A percentile compares a stretch with the other conserved stretches of the same genome.
These are phyloP conservation scores for Metschnikowia bowlesiae DNA, from an alignment of 805 yeast genomes.

Conservation along the genomic window DNA sequence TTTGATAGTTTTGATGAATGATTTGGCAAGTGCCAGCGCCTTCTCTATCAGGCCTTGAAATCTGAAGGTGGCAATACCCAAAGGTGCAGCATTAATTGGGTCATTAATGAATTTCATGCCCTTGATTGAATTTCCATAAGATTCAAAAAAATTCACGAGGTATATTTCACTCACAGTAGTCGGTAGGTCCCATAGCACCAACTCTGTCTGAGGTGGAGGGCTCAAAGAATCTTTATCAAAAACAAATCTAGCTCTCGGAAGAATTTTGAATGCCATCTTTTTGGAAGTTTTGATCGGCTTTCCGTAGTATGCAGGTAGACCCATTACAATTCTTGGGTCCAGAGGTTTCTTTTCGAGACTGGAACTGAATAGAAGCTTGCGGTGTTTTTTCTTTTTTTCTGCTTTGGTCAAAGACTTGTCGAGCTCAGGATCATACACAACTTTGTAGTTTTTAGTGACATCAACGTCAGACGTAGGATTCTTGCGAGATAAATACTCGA, in stretches of 20 bases:
- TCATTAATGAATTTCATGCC: constrained; percentile 60
- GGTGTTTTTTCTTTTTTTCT: constrained; percentile 28
- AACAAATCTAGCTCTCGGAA: constrained; percentile 39
- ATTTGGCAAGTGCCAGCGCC: constrained; percentile 35
- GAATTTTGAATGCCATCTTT: constrained; percentile 39
- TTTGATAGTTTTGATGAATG: constrained; percentile 24
- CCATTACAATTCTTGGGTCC: constrained; percentile 41
- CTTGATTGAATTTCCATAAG: constrained; percentile 57
- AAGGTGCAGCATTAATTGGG: constrained; percentile 71
- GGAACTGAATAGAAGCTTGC: constrained; percentile 40
- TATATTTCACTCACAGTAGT: constrained; percentile 45
- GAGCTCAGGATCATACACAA: constrained; percentile 47
- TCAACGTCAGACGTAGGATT: constrained; percentile 9
- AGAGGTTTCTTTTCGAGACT: constrained; percentile 11
- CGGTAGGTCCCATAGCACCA: constrained; percentile 67
- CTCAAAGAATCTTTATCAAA: constrained; percentile 75
- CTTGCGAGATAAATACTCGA: constrained; percentile 10
- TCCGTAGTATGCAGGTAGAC: constrained; percentile 25
- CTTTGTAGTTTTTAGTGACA: constrained; percentile 34
- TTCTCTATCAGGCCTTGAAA: constrained; percentile 55
- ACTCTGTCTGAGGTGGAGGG: constrained; percentile 63
- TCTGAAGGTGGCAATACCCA: constrained; percentile 63
- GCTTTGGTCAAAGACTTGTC: constrained; percentile 30
- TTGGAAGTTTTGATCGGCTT: constrained; percentile 38
- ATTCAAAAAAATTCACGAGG: constrained; percentile 48